phyloP scores from a whole-genome alignment of 1,284 basidiomycete species.

The Mycosarcoma mackinlayi region DNA sequence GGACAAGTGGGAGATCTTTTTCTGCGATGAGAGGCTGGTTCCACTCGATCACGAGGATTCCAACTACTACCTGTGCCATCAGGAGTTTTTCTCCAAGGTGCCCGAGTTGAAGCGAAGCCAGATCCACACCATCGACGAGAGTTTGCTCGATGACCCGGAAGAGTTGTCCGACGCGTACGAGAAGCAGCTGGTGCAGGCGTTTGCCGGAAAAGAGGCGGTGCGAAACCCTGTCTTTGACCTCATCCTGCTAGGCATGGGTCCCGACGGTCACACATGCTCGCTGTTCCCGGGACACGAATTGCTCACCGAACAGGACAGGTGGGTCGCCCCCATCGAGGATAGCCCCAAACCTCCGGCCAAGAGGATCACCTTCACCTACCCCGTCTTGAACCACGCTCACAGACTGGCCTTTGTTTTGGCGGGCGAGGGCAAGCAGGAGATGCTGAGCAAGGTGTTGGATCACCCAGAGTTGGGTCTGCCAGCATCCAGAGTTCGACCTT shows the following conservation, averaged over 20 bases:
- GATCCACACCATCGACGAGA: constrained; percentile 85
- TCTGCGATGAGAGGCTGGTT: constrained; percentile 95
- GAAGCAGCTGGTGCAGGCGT: constrained; percentile 86
- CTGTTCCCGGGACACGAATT: constrained; percentile 93
- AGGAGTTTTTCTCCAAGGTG: constrained; percentile 84
- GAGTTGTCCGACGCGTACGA: constrained; percentile 93
- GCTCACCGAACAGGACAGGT: constrained; percentile 84
- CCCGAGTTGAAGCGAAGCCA: constrained; percentile 78
- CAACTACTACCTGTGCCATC: constrained; percentile 83
- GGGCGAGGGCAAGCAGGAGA: constrained; percentile 85
- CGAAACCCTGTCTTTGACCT: constrained; percentile 68
- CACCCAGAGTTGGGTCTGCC: constrained; percentile 83
- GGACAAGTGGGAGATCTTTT: constrained; percentile 98
- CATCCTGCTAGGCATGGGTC: constrained; percentile 68
- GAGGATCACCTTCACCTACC: constrained; percentile 74
- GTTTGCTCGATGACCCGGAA: constrained; percentile 76
- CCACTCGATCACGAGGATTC: constrained; percentile 91
- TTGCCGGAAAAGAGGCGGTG: constrained; percentile 70
- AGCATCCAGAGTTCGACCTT: constrained; percentile 82
- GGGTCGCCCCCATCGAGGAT: constrained; percentile 93
- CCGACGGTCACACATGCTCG: constrained; percentile 93
- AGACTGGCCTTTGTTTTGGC: constrained; percentile 87
- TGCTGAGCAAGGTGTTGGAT: constrained; percentile 81
- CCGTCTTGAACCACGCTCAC: constrained; percentile 72
- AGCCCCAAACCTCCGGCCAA: constrained; percentile 92